Conservation (phyloP, 768 basidiomycete genomes). For the Cystobasidium onofrii region DNA sequence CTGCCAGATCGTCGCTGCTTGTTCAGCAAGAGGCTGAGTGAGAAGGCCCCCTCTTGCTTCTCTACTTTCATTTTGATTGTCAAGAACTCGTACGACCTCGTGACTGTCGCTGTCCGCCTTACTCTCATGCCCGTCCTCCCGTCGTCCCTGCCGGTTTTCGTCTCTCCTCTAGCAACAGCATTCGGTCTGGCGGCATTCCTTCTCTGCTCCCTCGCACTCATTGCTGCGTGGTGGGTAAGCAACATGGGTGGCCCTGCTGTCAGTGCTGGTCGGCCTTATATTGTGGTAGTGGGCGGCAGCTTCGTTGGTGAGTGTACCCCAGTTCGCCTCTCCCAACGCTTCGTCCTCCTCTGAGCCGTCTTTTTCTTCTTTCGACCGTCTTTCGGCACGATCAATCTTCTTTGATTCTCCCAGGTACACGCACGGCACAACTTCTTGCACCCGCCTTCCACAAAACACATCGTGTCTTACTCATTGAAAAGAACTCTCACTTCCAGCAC, state of each 20-base stretch:
- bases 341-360: background rate
- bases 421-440: slow-evolving; percentile 23
- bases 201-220: background rate
- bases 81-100: no score
- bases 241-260: background rate
- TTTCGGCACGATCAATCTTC: background rate
- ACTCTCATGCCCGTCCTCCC: background rate
- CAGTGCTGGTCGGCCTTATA: background rate
- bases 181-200: background rate
- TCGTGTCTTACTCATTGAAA: slow-evolving; percentile 22
- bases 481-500: slow-evolving; percentile 30
- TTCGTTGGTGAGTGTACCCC: background rate
- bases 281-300: slow-evolving; percentile 22
- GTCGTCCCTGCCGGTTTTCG: background rate
- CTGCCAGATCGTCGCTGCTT: no score
- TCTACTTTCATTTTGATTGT: no score
- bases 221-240: background rate
- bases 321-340: background rate
- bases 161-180: background rate
- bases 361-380: background rate
- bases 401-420: background rate
- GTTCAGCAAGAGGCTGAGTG: no score
- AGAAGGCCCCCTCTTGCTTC: no score
- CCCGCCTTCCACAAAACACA: slow-evolving; percentile 5
- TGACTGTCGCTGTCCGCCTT: background rate